Evolutionary conservation across 1,139 yeast genomes (phyloP), one percentile per base, ranked within the genome.

Genomic region (Yamadazyma pseudoaaseri): DNA sequence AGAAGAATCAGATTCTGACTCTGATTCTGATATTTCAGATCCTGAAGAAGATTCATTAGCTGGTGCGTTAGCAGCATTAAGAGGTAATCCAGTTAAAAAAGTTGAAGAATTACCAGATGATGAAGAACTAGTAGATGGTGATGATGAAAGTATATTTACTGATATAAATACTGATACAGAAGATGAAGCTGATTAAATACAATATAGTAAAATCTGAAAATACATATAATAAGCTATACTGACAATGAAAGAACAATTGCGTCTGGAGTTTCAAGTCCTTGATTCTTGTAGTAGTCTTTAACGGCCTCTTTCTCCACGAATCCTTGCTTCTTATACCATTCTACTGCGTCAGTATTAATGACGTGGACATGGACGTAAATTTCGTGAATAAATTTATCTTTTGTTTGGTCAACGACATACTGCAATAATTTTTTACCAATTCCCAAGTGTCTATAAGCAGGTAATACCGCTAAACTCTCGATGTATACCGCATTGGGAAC

Each of bases 1-100:
- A 26, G 60, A 50, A 10, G 57, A 55, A 7, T 61, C 53, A 16
- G 52, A 50, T 16, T 6, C 7, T 6, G 65, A 60, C 31, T 54
- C 56, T 18, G 81, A 78, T 38, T 58, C 66, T 42, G 85, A 76
- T 47, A 76, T 79, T 37, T 79, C 83, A 23, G 81, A 75, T 40
- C 81, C 83, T 4, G 80, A 75, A 39, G 85, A 77, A 51, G 85
- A 79, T 49, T 65, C 81, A 6, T 55, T 79, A 40, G 84, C 83
- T 11, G 84, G 83, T 26, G 83, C 84, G 2, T 60, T 79, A 57
- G 82, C 85, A 16, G 73, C 76, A 20, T 56, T 79, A 53, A 72
- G 78, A 47, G 84, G 84, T 25, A 73, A 69, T 27, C 56, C 62
- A 10, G 77, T 70, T 10, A 66, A 63, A 41, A 42, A 51, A 33